Conservation (phyloP, 2,329 filamentous ascomycete genomes). For the Exophiala aquamarina region DNA sequence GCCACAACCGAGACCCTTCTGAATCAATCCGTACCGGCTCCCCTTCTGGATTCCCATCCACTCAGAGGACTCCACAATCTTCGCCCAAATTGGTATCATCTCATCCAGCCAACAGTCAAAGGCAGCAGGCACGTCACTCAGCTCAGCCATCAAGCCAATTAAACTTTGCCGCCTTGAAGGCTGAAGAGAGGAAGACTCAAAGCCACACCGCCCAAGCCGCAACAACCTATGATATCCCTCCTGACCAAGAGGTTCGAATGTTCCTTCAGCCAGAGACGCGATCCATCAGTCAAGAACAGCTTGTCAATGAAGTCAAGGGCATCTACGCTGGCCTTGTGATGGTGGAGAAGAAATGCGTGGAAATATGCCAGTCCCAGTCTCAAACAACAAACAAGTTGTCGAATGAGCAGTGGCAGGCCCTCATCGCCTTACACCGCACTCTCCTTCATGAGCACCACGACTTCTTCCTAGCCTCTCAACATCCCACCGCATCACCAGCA, state of each 20-base stretch:
- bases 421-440: slow-evolving; percentile 79
- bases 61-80: slow-evolving; percentile 13
- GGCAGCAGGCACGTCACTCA: neutral
- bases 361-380: slow-evolving; percentile 68
- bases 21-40: slow-evolving; percentile 10
- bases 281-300: slow-evolving; percentile 73
- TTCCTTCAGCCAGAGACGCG: slow-evolving; percentile 61
- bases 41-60: slow-evolving; percentile 10
- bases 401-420: slow-evolving; percentile 77
- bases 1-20: slow-evolving; percentile 2
- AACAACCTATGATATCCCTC: slow-evolving; percentile 3
- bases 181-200: neutral
- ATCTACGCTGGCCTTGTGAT: slow-evolving; percentile 39
- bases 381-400: slow-evolving; percentile 53
- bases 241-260: slow-evolving; percentile 8
- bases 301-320: slow-evolving; percentile 76
- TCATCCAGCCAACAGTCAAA: neutral
- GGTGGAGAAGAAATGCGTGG: slow-evolving; percentile 83
- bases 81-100: slow-evolving; percentile 9
- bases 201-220: neutral
- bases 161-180: neutral
- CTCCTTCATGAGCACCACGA: slow-evolving; percentile 80
- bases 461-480: slow-evolving; percentile 83
- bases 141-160: neutral
- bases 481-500: slow-evolving; percentile 71